Conservation (phyloP, 257 asterid species). For the Phtheirospermum japonicum region DNA sequence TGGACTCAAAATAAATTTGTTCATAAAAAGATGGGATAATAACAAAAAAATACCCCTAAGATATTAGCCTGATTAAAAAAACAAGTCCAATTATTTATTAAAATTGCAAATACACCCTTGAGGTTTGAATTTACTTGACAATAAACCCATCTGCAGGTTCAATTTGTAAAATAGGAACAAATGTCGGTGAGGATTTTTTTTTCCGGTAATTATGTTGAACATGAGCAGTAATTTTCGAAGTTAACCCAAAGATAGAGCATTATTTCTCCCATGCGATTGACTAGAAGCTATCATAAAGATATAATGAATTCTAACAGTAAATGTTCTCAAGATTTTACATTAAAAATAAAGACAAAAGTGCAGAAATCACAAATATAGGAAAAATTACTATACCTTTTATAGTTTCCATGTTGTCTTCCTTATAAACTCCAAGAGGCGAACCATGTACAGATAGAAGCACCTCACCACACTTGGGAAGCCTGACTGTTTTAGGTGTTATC, state of each 20-base stretch:
- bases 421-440: conserved; percentile 86
- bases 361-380: conserved; percentile 6
- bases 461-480: conserved; percentile 88
- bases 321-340: background rate
- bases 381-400: conserved; percentile 53
- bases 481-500: conserved; percentile 67
- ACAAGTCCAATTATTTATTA: background rate
- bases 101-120: too few species aligned
- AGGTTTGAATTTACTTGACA: too few species aligned
- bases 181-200: too few species aligned
- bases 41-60: background rate
- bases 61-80: background rate
- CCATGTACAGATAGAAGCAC: conserved; percentile 87
- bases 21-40: background rate
- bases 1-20: conserved; percentile 8
- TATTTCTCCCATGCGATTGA: background rate
- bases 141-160: too few species aligned
- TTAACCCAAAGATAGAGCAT: background rate
- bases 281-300: background rate
- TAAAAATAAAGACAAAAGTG: background rate
- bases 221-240: background rate
- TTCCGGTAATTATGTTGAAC: background rate
- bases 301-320: background rate
- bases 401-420: conserved; percentile 93
- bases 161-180: too few species aligned